Percentiles rank a stretch among this genome's conserved stretches.
phyloP scores from a whole-genome alignment of 2,329 filamentous ascomycete species.

The Metarhizium guizhouense region DNA sequence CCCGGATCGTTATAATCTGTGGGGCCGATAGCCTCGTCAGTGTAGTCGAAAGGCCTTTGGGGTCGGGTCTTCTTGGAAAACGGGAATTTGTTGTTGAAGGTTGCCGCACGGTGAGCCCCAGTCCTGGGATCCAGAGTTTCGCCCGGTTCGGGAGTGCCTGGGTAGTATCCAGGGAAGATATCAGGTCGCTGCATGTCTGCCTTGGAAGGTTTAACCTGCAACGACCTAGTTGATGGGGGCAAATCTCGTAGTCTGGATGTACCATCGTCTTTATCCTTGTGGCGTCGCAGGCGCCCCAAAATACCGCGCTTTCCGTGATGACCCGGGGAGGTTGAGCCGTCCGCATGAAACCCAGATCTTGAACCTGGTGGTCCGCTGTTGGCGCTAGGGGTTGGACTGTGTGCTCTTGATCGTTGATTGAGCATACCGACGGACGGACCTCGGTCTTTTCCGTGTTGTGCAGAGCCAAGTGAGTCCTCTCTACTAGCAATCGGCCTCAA shows the following conservation, averaged over 20 bases:
- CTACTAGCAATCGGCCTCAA: constrained; percentile 65
- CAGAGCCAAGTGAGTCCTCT: constrained; percentile 51
- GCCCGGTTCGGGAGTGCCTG: constrained; percentile 17
- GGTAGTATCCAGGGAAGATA: constrained; percentile 22
- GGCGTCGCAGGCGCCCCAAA: constrained; percentile 39
- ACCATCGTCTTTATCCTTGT: constrained; percentile 47
- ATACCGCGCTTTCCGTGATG: constrained; percentile 43
- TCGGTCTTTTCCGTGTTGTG: constrained; percentile 41
- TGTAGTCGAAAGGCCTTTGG: constrained; percentile 38
- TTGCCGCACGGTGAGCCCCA: constrained; percentile 30
- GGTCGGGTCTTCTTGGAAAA: constrained; percentile 49
- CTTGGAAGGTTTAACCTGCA: constrained; percentile 41
- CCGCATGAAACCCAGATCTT: constrained; percentile 34
- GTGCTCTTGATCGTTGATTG: constrained; percentile 49
- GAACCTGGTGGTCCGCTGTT: constrained; percentile 47
- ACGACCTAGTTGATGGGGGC: constrained; percentile 43
- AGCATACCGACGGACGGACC: constrained; percentile 36
- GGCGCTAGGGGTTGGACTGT: constrained; percentile 74
- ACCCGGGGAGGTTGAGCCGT: constrained; percentile 51
- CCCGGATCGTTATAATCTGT: constrained; percentile 51
- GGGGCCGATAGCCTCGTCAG: constrained; percentile 50
- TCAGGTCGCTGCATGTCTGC: constrained; percentile 34
- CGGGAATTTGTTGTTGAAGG: constrained; percentile 54
- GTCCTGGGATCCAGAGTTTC: constrained; percentile 22
- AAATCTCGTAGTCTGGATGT: constrained; percentile 36